Evolutionary conservation across 352 stramenopile genomes (phyloP).

Genomic region (Phytophthora fragariaefolia): DNA sequence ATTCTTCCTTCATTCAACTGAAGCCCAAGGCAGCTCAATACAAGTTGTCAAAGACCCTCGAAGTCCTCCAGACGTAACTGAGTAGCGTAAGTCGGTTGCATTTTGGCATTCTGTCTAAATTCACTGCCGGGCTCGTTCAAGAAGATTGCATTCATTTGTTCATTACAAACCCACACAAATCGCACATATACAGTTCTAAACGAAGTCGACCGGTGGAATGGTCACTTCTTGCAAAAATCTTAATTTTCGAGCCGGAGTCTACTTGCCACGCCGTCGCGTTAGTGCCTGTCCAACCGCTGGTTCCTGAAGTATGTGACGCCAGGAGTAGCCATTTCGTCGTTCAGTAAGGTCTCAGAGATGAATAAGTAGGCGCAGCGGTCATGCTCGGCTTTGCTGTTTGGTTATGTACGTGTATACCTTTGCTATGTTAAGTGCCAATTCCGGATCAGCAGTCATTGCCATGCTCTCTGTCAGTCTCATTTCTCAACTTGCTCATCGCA

Average conservation of each 20-base stretch:
- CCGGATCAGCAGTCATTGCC: not conserved
- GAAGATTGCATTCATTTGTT: no score
- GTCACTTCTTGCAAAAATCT: no score
- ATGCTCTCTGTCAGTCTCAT: not conserved
- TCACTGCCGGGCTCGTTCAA: no score
- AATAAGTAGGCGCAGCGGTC: not conserved
- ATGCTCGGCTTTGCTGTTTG: not conserved
- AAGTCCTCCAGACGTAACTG: no score
- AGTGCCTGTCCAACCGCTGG: not conserved
- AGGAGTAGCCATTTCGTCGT: not conserved
- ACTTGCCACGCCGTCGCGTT: not conserved
- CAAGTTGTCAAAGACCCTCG: no score
- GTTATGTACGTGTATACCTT: not conserved
- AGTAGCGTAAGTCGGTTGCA: no score
- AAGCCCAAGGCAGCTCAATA: no score
- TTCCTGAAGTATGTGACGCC: constrained; percentile 1
- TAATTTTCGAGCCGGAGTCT: not conserved
- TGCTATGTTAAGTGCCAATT: not conserved
- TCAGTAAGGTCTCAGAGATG: not conserved
- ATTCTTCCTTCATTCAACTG: no score
- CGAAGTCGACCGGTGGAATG: no score
- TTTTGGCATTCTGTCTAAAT: no score
- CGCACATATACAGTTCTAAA: no score
- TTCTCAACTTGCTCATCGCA: constrained; percentile 2
- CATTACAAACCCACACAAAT: no score